These are phyloP conservation scores for Vigna unguiculata DNA, from an alignment of 306 rosid species.

Conservation along the genomic window DNA sequence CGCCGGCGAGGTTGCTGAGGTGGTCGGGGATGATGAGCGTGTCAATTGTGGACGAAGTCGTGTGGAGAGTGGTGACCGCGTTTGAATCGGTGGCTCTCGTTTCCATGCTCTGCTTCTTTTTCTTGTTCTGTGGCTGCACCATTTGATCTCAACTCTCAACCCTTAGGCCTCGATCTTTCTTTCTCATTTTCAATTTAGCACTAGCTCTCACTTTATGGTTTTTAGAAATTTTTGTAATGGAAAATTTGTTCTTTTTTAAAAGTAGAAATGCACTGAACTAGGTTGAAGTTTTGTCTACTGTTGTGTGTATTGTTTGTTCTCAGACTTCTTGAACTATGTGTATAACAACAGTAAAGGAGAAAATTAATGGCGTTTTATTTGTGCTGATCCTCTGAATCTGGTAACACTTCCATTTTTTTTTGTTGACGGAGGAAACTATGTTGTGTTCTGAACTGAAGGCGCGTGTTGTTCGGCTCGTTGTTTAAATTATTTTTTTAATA, in stretches of 20 bases:
- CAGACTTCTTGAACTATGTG: no score
- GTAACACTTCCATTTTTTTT: no score
- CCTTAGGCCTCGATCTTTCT: not conserved
- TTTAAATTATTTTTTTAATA: no score
- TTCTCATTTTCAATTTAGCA: not conserved
- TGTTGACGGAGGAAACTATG: no score
- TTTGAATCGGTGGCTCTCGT: conserved; percentile 77
- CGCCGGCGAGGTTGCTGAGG: conserved; percentile 48
- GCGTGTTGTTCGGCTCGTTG: no score
- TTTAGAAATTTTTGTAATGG: not conserved
- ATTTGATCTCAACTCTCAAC: conserved; percentile 36
- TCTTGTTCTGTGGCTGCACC: conserved; percentile 84
- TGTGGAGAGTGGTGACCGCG: conserved; percentile 80
- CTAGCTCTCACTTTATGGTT: not conserved
- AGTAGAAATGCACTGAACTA: not conserved
- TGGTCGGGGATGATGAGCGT: conserved; percentile 54
- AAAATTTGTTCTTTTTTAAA: not conserved
- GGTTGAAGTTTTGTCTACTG: not conserved
- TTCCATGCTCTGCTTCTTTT: conserved; percentile 87
- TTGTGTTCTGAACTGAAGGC: no score
- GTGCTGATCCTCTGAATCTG: no score
- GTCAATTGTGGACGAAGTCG: conserved; percentile 69
- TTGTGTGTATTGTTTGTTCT: no score
- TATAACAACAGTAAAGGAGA: no score
- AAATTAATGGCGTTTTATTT: no score